These are phyloP conservation scores for Elsinoe perseae DNA, from an alignment of 2,329 filamentous ascomycete genomes.

Conservation along the genomic window DNA sequence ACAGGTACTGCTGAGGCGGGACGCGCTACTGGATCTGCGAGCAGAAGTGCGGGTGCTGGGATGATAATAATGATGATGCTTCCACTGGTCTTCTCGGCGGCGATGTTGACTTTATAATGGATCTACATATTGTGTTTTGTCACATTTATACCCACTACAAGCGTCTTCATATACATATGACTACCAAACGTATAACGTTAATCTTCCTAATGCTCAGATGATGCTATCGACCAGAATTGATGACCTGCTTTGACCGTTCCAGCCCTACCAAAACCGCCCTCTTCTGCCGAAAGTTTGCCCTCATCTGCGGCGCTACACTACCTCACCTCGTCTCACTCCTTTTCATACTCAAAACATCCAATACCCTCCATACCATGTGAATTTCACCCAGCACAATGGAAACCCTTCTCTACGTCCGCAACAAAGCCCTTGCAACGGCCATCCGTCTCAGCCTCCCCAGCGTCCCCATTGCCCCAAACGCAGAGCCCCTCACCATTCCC, in stretches of 20 bases:
- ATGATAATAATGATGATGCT: background rate
- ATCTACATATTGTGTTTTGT: background rate
- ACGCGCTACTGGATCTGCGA: background rate
- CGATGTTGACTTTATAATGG: background rate
- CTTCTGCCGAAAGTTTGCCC: background rate
- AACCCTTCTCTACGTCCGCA: conserved; percentile 16
- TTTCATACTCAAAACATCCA: background rate
- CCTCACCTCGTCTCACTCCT: background rate
- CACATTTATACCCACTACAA: background rate
- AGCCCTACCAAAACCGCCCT: background rate
- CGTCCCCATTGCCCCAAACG: background rate
- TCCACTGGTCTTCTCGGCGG: background rate
- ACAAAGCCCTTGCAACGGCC: conserved; percentile 20
- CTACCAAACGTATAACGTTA: background rate
- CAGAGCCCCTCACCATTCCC: conserved; percentile 18
- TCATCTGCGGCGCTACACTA: background rate
- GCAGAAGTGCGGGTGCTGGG: background rate
- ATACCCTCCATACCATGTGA: background rate
- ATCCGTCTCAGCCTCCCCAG: conserved; percentile 15
- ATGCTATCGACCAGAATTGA: too few species aligned
- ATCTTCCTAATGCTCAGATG: too few species aligned
- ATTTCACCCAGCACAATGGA: background rate
- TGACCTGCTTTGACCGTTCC: too few species aligned
- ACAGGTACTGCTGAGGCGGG: background rate
- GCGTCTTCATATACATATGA: background rate